These are phyloP conservation scores for Fistulinella cinereoalba DNA, from an alignment of 1,284 basidiomycete species.

Conservation along the genomic window DNA sequence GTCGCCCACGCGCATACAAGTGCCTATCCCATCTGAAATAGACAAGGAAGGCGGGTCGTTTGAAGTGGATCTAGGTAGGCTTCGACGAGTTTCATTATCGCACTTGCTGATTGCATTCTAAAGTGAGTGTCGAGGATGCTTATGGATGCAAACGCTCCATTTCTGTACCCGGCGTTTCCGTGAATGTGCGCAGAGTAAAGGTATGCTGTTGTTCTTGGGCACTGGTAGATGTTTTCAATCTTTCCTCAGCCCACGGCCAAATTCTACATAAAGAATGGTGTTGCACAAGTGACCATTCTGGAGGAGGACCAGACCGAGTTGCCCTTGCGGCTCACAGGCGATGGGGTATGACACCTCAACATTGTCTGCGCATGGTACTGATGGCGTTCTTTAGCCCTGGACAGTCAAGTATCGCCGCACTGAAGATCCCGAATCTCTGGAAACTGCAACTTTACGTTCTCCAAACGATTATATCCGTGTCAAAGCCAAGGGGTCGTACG, in stretches of 20 bases:
- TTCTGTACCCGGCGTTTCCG: slow-evolving; percentile 75
- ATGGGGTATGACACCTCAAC: slow-evolving; percentile 56
- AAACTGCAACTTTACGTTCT: slow-evolving; percentile 50
- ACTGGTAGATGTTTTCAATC: background rate
- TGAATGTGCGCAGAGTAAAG: slow-evolving; percentile 85
- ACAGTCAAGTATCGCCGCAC: slow-evolving; percentile 67
- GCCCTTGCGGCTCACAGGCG: slow-evolving; percentile 82
- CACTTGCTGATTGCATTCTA: slow-evolving; percentile 1
- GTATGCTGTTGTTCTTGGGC: slow-evolving; percentile 39
- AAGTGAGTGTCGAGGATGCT: slow-evolving; percentile 84
- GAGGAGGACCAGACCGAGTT: slow-evolving; percentile 73
- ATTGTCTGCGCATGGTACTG: slow-evolving; percentile 1
- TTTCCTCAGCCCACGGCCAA: slow-evolving; percentile 71
- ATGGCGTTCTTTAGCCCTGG: slow-evolving; percentile 70
- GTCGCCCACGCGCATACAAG: slow-evolving; percentile 53
- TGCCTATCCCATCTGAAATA: slow-evolving; percentile 67
- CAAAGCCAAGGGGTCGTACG: slow-evolving; percentile 70
- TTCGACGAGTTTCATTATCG: background rate
- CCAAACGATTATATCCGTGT: slow-evolving; percentile 75
- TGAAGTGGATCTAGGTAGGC: slow-evolving; percentile 73
- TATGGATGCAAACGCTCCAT: slow-evolving; percentile 84
- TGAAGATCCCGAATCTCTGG: slow-evolving; percentile 46
- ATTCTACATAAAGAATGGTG: slow-evolving; percentile 68
- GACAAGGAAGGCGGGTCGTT: slow-evolving; percentile 74
- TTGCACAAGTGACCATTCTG: slow-evolving; percentile 65